Evolutionary conservation across 1,284 basidiomycete genomes (phyloP), one percentile per base, ranked within the genome.

Genomic region (Puccinia triticina): DNA sequence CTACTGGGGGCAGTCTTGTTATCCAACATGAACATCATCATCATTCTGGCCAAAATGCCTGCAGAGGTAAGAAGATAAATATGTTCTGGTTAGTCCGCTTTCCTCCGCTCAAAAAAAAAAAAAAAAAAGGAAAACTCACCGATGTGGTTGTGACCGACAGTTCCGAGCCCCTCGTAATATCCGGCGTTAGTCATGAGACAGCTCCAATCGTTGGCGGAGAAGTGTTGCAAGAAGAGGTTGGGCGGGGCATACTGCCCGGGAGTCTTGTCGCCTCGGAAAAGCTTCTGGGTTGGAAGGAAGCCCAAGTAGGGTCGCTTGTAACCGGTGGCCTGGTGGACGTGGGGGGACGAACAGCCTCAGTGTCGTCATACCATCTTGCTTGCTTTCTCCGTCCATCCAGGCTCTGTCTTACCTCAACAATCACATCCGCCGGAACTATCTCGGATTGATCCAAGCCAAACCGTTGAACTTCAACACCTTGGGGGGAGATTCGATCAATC

Each of bases 21-120:
- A 55, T 82, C 71, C n/a, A 76, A 46, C 48, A 82, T 40, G 43
- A 82, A 82, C 72, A 76, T 82, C 48, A 82, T 75, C 72, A 82
- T 43, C 21, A 76, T 37, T 40, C 80, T 74, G n/a, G 80, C 55
- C 29, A 64, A 82, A 40, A 75, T 75, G 8, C 80, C 80, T 82
- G 23, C 23, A 18, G 46, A n/a, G n/a, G n/a, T n/a, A n/a, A n/a
- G n/a, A n/a, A n/a, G n/a, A n/a, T n/a, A 67, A 40, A 1, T 21
- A 37, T 1, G 18, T 50, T n/a, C n/a, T n/a, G n/a, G n/a, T n/a
- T n/a, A n/a, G n/a, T n/a, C n/a, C n/a, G n/a, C n/a, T n/a, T n/a
- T n/a, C n/a, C n/a, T n/a, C n/a, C n/a, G n/a, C n/a, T n/a, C n/a
- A n/a, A n/a, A n/a, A n/a, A 16, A 23, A 5, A n/a, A 50, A 18